Evolutionary conservation across 768 basidiomycete genomes (phyloP).

Genomic region (Leucocoprinus sp.): DNA sequence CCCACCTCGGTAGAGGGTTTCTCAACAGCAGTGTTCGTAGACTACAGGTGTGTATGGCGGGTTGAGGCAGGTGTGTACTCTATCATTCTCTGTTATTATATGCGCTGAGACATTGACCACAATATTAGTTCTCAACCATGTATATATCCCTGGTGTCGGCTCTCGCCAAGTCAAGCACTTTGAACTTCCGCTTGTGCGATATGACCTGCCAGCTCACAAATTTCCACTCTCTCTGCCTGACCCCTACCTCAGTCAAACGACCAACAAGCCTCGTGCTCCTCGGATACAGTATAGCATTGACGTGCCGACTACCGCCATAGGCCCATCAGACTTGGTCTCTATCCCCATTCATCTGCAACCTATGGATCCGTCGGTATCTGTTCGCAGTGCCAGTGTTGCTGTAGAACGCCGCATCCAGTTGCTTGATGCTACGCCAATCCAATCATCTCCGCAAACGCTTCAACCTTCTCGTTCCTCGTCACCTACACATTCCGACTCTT

Average conservation of each 20-base stretch:
- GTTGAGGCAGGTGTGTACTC: constrained; percentile 63
- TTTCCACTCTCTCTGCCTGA: constrained; percentile 29
- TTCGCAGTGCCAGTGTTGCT: constrained; percentile 56
- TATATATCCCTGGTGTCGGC: constrained; percentile 57
- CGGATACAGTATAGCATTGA: constrained; percentile 53
- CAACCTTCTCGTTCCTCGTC: constrained; percentile 12
- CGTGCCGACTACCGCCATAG: constrained; percentile 49
- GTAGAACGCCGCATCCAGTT: constrained; percentile 69
- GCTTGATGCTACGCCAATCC: constrained; percentile 27
- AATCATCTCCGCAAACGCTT: constrained; percentile 17
- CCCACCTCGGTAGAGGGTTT: constrained; percentile 57
- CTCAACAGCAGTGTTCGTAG: constrained; percentile 65
- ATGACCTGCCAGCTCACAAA: constrained; percentile 44
- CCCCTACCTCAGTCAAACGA: constrained; percentile 31
- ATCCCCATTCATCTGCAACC: constrained; percentile 58
- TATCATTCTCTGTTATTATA: constrained; percentile 14
- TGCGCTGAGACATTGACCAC: background rate
- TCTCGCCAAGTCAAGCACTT: constrained; percentile 60
- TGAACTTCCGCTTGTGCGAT: constrained; percentile 65
- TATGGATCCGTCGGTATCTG: constrained; percentile 42
- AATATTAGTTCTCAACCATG: constrained; percentile 55
- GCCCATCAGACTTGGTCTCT: constrained; percentile 66
- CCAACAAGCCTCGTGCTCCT: constrained; percentile 49
- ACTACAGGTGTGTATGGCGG: constrained; percentile 76
- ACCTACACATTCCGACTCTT: constrained; percentile 7